These are phyloP conservation scores for Pseudonitzschia pungens DNA, from an alignment of 108 stramenopile species.

Conservation along the genomic window DNA sequence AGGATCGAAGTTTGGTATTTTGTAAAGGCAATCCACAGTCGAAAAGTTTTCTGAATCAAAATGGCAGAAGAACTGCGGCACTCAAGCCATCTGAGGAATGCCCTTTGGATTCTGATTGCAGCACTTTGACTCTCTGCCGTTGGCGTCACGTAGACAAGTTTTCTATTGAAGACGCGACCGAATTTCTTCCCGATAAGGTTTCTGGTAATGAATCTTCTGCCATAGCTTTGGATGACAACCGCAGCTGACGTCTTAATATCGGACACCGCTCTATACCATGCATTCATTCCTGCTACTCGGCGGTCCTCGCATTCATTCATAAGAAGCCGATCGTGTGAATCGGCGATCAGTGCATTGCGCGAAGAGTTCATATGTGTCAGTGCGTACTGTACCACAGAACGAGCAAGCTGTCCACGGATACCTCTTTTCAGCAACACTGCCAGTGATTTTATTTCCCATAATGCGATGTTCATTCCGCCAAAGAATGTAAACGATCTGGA, in stretches of 20 bases:
- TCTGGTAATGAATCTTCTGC: not conserved
- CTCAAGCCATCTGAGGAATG: not conserved
- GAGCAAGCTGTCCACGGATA: slow-evolving; percentile 16
- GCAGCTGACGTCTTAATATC: not conserved
- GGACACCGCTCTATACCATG: not conserved
- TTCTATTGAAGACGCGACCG: not conserved
- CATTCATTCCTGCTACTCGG: not conserved
- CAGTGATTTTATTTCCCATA: slow-evolving; percentile 4
- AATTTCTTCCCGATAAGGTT: not conserved
- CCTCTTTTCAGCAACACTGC: slow-evolving; percentile 15
- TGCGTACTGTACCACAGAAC: slow-evolving; percentile 4
- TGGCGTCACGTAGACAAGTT: not conserved
- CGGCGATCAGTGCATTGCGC: not conserved
- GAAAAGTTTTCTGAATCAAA: slow-evolving; percentile 2
- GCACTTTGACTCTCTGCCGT: not conserved
- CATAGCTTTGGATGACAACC: slow-evolving; percentile 5
- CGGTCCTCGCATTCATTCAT: not conserved
- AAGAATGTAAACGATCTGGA: slow-evolving; percentile 7
- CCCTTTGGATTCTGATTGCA: not conserved
- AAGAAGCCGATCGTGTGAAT: not conserved
- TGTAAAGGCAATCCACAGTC: not conserved
- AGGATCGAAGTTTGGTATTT: not conserved
- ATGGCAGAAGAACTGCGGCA: not conserved
- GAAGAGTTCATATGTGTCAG: slow-evolving; percentile 15
- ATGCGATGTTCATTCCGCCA: slow-evolving; percentile 11